A percentile compares a stretch with the other conserved stretches of the same genome.
Conservation (phyloP, 2,329 filamentous ascomycete genomes). For the Clarireedia paspali region DNA sequence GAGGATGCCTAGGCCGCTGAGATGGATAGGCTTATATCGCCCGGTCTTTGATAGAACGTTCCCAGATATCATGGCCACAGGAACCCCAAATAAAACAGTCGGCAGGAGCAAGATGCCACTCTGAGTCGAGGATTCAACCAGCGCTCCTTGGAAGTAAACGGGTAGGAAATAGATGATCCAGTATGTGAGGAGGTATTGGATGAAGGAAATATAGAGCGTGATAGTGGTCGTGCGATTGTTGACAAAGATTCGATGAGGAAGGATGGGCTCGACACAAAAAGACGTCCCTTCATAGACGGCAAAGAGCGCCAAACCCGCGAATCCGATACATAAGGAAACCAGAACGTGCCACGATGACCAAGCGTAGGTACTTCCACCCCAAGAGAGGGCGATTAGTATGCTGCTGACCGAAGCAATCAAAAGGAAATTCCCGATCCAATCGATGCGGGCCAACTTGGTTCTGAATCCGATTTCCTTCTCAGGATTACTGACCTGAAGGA, state of each 20-base stretch:
- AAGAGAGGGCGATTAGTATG: slow-evolving; percentile 36
- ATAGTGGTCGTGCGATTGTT: slow-evolving; percentile 2
- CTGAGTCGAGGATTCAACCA: slow-evolving; percentile 28
- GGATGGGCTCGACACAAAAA: slow-evolving; percentile 9
- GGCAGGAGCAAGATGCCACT: slow-evolving; percentile 39
- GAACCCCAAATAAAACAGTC: slow-evolving; percentile 5
- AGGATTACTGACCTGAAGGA: neutral
- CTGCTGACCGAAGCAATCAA: slow-evolving; percentile 34
- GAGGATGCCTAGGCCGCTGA: too few relatives aligned
- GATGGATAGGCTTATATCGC: neutral
- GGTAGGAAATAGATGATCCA: slow-evolving; percentile 37
- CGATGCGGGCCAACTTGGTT: slow-evolving; percentile 25
- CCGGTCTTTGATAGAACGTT: neutral
- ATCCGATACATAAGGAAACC: slow-evolving; percentile 29
- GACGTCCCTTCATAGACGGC: neutral
- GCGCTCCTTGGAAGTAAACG: slow-evolving; percentile 41
- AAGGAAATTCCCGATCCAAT: slow-evolving; percentile 38
- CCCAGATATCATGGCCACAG: neutral
- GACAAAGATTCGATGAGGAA: slow-evolving; percentile 6
- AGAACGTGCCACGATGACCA: slow-evolving; percentile 9
- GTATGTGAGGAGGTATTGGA: slow-evolving; percentile 31
- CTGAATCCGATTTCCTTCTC: neutral
- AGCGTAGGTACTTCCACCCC: slow-evolving; percentile 8
- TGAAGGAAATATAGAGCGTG: slow-evolving; percentile 31
- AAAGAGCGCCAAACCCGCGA: slow-evolving; percentile 30